Evolutionary conservation across 2,329 filamentous ascomycete genomes (phyloP).

Genomic region (Talaromyces sp.): DNA sequence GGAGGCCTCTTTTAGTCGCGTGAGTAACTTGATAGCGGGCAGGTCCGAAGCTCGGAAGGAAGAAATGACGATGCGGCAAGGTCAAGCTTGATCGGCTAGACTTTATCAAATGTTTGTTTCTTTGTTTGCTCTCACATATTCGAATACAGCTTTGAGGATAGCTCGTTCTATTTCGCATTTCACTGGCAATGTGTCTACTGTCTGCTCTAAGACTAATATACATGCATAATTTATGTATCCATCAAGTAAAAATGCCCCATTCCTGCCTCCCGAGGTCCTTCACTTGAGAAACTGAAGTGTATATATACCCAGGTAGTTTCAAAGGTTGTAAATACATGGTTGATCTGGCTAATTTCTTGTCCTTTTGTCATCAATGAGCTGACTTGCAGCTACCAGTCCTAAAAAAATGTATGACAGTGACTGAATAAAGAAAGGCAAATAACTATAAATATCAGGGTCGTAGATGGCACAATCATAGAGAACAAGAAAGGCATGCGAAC

Average conservation of each 20-base stretch:
- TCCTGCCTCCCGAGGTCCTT: too few species aligned
- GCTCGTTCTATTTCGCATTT: background rate
- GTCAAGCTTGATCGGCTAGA: background rate
- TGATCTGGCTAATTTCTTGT: background rate
- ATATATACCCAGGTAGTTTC: too few species aligned
- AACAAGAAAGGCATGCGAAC: conserved; percentile 1
- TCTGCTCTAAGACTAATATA: background rate
- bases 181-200: background rate
- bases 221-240: background rate
- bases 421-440: background rate
- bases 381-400: background rate
- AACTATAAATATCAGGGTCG: background rate
- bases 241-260: background rate
- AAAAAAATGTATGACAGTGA: background rate
- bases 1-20: background rate
- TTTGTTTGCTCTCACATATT: background rate
- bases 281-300: background rate
- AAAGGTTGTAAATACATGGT: background rate
- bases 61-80: background rate
- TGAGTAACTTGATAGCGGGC: background rate
- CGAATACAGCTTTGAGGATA: background rate
- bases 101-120: background rate
- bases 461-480: background rate
- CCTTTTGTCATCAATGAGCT: background rate
- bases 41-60: background rate